These are phyloP conservation scores for Funneliformis geosporum DNA, from an alignment of 192 early-diverging fungal genomes.

Conservation along the genomic window DNA sequence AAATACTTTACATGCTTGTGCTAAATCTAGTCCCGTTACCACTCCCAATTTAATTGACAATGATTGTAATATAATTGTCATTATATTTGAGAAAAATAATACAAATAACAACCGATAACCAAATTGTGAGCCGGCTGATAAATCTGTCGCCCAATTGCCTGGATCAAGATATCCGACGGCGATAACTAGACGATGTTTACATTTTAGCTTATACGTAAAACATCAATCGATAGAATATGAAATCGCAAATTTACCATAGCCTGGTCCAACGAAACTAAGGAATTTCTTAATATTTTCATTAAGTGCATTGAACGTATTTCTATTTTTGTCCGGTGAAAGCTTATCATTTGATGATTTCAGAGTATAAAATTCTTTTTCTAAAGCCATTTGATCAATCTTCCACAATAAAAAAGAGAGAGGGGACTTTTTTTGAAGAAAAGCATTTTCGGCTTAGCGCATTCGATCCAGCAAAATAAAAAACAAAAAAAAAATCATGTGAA, in stretches of 20 bases:
- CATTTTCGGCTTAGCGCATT: background rate
- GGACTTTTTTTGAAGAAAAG: no score
- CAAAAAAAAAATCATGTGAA: background rate
- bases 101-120: constrained; percentile 75
- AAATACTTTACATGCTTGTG: constrained; percentile 64
- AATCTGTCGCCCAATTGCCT: constrained; percentile 86
- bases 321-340: no score
- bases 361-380: no score
- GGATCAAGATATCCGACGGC: constrained; percentile 76
- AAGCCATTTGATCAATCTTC: no score
- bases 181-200: constrained; percentile 36
- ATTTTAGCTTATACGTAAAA: background rate
- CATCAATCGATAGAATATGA: background rate
- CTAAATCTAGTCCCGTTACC: constrained; percentile 75
- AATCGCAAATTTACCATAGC: constrained; percentile 41
- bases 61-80: constrained; percentile 77
- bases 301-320: background rate
- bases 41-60: constrained; percentile 78
- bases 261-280: constrained; percentile 46
- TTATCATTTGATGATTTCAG: no score
- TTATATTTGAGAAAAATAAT: constrained; percentile 71
- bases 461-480: background rate
- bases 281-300: constrained; percentile 35
- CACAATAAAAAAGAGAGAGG: background rate
- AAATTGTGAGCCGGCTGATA: constrained; percentile 76